Percentiles rank a stretch among this genome's conserved stretches.
These are phyloP conservation scores for Salvia rosmarinus DNA, from an alignment of 257 asterid species.

Conservation along the genomic window DNA sequence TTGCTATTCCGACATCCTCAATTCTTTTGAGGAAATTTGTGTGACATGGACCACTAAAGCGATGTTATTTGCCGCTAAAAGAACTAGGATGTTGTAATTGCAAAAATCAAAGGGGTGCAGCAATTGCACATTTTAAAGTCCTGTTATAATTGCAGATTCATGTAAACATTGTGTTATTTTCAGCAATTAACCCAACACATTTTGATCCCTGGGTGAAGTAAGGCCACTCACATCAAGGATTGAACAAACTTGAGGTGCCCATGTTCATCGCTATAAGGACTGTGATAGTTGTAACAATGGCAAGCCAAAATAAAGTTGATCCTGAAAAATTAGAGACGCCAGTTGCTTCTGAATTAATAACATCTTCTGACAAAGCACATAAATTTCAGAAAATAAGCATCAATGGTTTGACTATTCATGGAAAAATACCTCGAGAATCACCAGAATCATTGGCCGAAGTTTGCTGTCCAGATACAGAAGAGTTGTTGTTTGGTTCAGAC, in stretches of 20 bases:
- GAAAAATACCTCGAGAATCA: slow-evolving; percentile 58
- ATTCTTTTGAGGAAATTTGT: background rate
- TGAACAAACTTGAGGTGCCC: slow-evolving; percentile 76
- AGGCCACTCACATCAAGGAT: slow-evolving; percentile 59
- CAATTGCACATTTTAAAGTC: too few relatives aligned
- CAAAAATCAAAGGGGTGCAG: too few relatives aligned
- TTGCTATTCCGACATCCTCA: background rate
- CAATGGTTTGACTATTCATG: background rate
- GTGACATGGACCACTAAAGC: too few relatives aligned
- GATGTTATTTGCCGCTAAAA: background rate
- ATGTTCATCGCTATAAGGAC: slow-evolving; percentile 73
- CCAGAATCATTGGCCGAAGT: slow-evolving; percentile 45
- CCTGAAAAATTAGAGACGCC: slow-evolving; percentile 55
- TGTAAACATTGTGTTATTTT: background rate
- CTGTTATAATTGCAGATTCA: too few relatives aligned
- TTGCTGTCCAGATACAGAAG: slow-evolving; percentile 43
- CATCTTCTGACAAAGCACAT: slow-evolving; percentile 3
- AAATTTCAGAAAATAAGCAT: background rate
- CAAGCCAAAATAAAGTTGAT: slow-evolving; percentile 71
- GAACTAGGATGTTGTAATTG: background rate
- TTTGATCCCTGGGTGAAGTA: background rate
- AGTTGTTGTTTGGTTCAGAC: slow-evolving; percentile 39
- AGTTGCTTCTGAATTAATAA: slow-evolving; percentile 19
- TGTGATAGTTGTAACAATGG: slow-evolving; percentile 70
- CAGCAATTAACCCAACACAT: background rate